Conservation (phyloP, 768 basidiomycete species). For the Suillus hirtellus region DNA sequence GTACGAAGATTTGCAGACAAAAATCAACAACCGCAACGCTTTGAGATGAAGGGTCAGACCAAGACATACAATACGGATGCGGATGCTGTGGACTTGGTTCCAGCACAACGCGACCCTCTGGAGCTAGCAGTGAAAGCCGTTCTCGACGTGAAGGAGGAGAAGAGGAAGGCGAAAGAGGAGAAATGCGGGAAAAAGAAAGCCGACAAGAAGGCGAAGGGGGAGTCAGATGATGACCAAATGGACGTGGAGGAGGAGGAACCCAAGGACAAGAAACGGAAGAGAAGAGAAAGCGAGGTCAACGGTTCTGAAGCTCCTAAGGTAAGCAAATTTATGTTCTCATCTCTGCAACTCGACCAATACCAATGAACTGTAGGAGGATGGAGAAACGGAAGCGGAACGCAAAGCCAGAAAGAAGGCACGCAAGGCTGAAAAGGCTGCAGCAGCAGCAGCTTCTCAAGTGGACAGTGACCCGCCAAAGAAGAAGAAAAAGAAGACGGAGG, state of each 20-base stretch:
- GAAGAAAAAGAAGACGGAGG: constrained; percentile 39
- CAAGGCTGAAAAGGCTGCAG: constrained; percentile 75
- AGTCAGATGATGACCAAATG: constrained; percentile 40
- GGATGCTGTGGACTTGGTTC: constrained; percentile 79
- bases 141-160: constrained; percentile 85
- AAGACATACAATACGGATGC: constrained; percentile 85
- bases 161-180: constrained; percentile 79
- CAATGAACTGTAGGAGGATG: constrained; percentile 35
- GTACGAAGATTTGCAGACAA: constrained; percentile 65
- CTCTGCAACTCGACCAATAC: constrained; percentile 13
- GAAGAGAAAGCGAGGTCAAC: constrained; percentile 57
- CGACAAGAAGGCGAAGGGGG: constrained; percentile 44
- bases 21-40: constrained; percentile 71
- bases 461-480: constrained; percentile 47
- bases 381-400: constrained; percentile 81
- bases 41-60: constrained; percentile 78
- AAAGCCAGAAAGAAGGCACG: constrained; percentile 78
- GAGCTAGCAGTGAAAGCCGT: constrained; percentile 74
- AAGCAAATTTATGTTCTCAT: constrained; percentile 20
- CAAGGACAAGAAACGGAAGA: constrained; percentile 48
- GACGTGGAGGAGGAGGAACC: constrained; percentile 44
- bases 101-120: constrained; percentile 84
- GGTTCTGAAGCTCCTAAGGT: constrained; percentile 44
- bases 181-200: constrained; percentile 64
- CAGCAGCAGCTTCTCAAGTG: constrained; percentile 31